phyloP scores from a whole-genome alignment of 495 filamentous ascomycete species.

The Aspergillus panamensis region DNA sequence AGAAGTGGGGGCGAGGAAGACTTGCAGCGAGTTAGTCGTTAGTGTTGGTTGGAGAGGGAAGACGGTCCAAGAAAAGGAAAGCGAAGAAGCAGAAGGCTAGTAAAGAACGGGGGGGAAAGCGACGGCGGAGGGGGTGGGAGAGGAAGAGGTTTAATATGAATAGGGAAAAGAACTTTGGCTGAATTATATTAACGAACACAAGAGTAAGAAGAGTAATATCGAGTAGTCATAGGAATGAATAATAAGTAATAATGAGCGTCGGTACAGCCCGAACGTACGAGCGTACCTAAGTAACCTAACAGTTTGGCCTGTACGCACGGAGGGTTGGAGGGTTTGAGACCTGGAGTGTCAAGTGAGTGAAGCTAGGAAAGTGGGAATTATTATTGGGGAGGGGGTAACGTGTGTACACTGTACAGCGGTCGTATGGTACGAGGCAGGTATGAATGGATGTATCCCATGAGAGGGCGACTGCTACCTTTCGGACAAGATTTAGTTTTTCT shows the following conservation, averaged over 20 bases:
- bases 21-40: conserved; percentile 14
- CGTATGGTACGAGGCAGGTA: background rate
- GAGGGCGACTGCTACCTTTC: background rate
- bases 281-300: too few species aligned
- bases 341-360: background rate
- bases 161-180: background rate
- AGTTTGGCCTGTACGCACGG: background rate
- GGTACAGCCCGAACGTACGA: too few species aligned
- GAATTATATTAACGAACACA: background rate
- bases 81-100: conserved; percentile 1
- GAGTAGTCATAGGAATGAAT: conserved; percentile 14
- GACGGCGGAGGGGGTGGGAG: conserved; percentile 3
- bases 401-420: background rate
- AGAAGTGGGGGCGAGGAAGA: conserved; percentile 16
- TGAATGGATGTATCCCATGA: conserved; percentile 5
- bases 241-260: background rate
- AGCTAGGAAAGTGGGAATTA: background rate
- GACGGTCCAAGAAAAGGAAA: background rate
- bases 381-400: background rate
- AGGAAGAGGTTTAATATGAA: conserved; percentile 3
- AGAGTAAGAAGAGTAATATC: conserved; percentile 2
- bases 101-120: conserved; percentile 1
- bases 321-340: background rate
- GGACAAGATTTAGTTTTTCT: background rate
- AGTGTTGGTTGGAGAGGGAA: background rate